Evolutionary conservation across 2,329 filamentous ascomycete species (phyloP).

Genomic region (Penicillium sp.): DNA sequence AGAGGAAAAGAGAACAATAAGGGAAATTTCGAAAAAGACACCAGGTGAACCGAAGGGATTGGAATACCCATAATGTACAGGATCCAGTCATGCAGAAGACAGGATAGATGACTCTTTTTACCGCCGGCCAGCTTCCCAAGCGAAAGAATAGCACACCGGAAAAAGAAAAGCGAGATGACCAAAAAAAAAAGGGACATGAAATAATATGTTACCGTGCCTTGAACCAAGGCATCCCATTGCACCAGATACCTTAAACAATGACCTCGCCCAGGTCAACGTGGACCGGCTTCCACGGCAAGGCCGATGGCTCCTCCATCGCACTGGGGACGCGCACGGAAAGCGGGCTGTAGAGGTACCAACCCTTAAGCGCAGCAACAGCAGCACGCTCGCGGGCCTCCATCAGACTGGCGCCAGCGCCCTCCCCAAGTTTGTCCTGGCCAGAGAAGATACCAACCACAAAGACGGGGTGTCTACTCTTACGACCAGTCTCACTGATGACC

Average conservation of each 20-base stretch:
- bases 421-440: constrained; percentile 84
- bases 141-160: constrained; percentile 25
- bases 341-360: constrained; percentile 95
- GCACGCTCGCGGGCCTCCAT: constrained; percentile 75
- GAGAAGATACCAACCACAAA: constrained; percentile 94
- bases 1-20: constrained; percentile 5
- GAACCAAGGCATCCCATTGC: constrained; percentile 12
- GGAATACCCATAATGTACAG: constrained; percentile 42
- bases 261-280: constrained; percentile 71
- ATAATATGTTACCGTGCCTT: constrained; percentile 18
- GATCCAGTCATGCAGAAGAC: constrained; percentile 33
- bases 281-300: constrained; percentile 63
- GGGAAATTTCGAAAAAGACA: constrained; percentile 28
- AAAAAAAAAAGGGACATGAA: constrained; percentile 23
- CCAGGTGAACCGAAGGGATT: constrained; percentile 32
- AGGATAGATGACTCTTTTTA: constrained; percentile 21
- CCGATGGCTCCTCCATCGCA: constrained; percentile 62
- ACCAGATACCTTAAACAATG: constrained; percentile 45
- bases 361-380: constrained; percentile 79
- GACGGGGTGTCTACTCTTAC: constrained; percentile 78
- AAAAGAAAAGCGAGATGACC: constrained; percentile 26
- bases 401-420: constrained; percentile 77
- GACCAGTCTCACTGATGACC: constrained; percentile 86
- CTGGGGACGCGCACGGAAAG: constrained; percentile 64
- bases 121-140: constrained; percentile 24